Evolutionary conservation across 2,329 filamentous ascomycete genomes (phyloP), one percentile per base, ranked within the genome.

Genomic region (Ceratocystis diversiconidia): DNA sequence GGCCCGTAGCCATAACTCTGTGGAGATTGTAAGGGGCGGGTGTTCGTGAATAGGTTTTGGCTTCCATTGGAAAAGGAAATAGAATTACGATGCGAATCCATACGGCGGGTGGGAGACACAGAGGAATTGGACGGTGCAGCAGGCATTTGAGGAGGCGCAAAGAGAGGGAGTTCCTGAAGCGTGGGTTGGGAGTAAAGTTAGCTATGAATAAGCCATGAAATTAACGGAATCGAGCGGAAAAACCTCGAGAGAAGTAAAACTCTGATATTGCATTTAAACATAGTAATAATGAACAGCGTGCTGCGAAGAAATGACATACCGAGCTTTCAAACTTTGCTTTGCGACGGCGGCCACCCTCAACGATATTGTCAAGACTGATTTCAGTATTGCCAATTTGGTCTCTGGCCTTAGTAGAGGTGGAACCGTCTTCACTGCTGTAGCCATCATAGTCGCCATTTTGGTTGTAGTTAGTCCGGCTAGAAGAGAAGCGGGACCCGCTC

Each of bases 351-450:
- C 92, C 92, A 73, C 95, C 94, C 76, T 97, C 92, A 68, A 99
- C 89, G 75, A 99, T 97, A 74, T 99, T 99, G 71, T 96, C 92
- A 70, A 96, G 85, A 74, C 92, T 97, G 73, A 99, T 99, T 71
- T 99, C 94, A 17, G 94, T 95, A 74, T 90, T 96, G 61, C 90
- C 91, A 72, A 96, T 84, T 69, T 90, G 88, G 72, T 96, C 92
- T 75, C 89, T 91, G 71, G 82, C 84, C 70, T 88, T 81, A 65
- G 90, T 92, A 70, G 85, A 87, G 68, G 88, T 83, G 32, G 86
- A 89, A 68, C 86, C 88, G 70, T 96, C 91, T 70, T 89, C 92
- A 75, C 92, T 95, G 76, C 90, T 95, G 75, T 94, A 94, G 68
- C 85, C 87, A 69, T 95, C 90, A 69, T 81, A 79, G 64, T 76